phyloP scores from a whole-genome alignment of 495 filamentous ascomycete genomes.

The Penicillium nucicola region DNA sequence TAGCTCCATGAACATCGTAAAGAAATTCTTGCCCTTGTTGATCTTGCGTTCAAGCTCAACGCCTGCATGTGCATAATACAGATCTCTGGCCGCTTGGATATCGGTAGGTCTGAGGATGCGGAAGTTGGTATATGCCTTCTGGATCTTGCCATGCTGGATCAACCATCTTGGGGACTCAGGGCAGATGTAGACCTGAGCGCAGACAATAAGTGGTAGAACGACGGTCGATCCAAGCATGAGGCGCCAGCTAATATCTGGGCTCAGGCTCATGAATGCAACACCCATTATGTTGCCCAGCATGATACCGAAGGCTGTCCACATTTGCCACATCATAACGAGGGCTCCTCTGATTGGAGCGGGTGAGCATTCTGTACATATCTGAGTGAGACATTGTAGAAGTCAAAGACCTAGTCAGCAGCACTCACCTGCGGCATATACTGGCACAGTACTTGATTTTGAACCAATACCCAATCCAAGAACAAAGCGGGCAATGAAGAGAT shows the following conservation, averaged over 20 bases:
- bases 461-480: conserved; percentile 60
- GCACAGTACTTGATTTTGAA: conserved; percentile 57
- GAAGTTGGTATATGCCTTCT: conserved; percentile 45
- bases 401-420: neutral
- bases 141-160: conserved; percentile 52
- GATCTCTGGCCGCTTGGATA: conserved; percentile 51
- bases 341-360: conserved; percentile 56
- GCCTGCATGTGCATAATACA: conserved; percentile 51
- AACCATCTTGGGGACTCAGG: conserved; percentile 68
- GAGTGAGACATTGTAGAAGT: too few species aligned
- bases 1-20: conserved; percentile 50
- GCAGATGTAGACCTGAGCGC: conserved; percentile 56
- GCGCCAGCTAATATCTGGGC: conserved; percentile 40
- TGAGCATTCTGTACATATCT: conserved; percentile 39
- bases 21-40: conserved; percentile 44
- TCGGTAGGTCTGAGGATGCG: conserved; percentile 39
- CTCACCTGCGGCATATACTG: conserved; percentile 48
- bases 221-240: conserved; percentile 48
- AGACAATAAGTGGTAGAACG: conserved; percentile 40
- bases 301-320: conserved; percentile 75
- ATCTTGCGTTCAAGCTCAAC: conserved; percentile 43
- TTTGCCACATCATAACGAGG: conserved; percentile 63
- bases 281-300: conserved; percentile 74
- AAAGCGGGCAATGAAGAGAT: conserved; percentile 55
- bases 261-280: conserved; percentile 56